These are phyloP conservation scores for Hypoxylon sp. DNA, from an alignment of 2,329 filamentous ascomycete genomes.

Conservation along the genomic window DNA sequence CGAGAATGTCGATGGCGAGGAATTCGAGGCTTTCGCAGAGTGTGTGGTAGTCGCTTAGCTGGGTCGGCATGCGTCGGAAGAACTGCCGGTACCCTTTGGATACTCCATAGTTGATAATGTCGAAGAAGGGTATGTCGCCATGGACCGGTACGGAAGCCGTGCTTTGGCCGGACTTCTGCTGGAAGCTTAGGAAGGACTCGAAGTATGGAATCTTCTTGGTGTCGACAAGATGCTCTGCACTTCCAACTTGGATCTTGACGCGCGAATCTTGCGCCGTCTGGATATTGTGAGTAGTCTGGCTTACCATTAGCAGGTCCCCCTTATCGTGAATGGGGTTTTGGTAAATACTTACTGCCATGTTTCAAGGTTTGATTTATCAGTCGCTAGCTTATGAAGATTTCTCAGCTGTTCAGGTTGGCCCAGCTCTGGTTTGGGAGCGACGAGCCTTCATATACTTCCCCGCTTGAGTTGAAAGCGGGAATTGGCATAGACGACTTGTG, in stretches of 20 bases:
- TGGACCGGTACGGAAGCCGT: slow-evolving; percentile 3
- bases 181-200: slow-evolving; percentile 8
- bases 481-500: neutral
- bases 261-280: neutral
- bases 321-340: neutral
- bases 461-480: neutral
- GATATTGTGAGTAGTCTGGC: neutral
- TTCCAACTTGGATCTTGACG: slow-evolving; percentile 9
- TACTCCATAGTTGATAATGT: slow-evolving; percentile 18
- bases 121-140: slow-evolving; percentile 14
- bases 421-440: no score
- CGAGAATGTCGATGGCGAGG: slow-evolving; percentile 12
- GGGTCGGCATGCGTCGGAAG: slow-evolving; percentile 21
- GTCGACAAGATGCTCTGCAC: slow-evolving; percentile 12
- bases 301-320: neutral
- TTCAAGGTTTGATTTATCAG: neutral
- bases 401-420: no score
- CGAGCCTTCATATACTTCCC: neutral
- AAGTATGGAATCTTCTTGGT: slow-evolving; percentile 13
- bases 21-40: slow-evolving; percentile 20
- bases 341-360: slow-evolving; percentile 5
- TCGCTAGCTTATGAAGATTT: neutral
- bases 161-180: slow-evolving; percentile 8
- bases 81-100: slow-evolving; percentile 19
- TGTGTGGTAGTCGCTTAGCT: slow-evolving; percentile 16